Evolutionary conservation across 345 rosid species (phyloP), one percentile per base, ranked within the genome.

Genomic region (thale cress (Arabidopsis thaliana)): DNA sequence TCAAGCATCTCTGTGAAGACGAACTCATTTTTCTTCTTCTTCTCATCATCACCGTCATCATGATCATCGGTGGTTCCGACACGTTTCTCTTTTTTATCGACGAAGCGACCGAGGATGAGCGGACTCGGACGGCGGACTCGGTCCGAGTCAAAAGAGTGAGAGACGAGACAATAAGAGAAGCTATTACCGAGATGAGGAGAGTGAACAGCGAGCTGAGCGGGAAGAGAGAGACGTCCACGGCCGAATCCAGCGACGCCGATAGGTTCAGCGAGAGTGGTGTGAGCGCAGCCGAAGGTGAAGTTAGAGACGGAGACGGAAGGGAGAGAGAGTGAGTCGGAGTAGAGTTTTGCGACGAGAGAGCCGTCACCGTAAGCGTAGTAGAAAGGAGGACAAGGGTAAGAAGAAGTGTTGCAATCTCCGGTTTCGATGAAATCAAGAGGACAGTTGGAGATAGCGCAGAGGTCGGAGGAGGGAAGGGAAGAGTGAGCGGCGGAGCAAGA

Each of bases 361-460:
- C 98, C 98, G 56, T 94, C 97, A 7, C 90, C 98, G 59, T 94
- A 94, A 7, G 98, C 98, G 75, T 91, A 94, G 82, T 94, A 94
- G 62, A 94, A 88, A 13, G 80, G 80, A 0, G 98, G 98, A 72
- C 97, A 94, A 67, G 95, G 73, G 61, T 80, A 90, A 30, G 87
- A 78, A 2, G 80, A 55, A 20, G 64, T 77, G 50, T 72, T 68
- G 16, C 97, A 94, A 1, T 90, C 95, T 0, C 92, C 86, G 7
- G 67, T 88, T 55, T 94, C 99, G 52, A 95, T 91, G 42, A 78
- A 74, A 51, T 87, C 97, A 3, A 95, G 84, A 36, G 93, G 97
- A 75, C 99, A 95, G 22, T 82, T 83, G 5, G 97, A 82, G 22
- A 90, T 84, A 11, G 97, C 89, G 77, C 97, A 95, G 42, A 95